Percentiles rank a stretch among this genome's conserved stretches.
phyloP scores from a whole-genome alignment of 305 asterid species.

The Solanum aculeatissimum region DNA sequence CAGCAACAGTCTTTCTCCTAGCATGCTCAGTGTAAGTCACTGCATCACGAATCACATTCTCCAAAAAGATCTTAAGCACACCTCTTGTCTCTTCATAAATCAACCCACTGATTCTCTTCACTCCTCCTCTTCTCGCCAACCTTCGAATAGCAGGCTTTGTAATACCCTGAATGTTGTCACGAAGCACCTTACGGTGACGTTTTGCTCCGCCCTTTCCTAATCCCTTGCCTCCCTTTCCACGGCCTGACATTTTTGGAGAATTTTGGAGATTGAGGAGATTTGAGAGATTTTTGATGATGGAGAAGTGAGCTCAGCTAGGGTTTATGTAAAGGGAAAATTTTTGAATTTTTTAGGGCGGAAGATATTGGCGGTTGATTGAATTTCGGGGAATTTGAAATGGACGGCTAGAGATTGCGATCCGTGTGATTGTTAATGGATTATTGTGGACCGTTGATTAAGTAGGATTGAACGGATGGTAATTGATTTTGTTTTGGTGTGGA shows the following conservation, averaged over 20 bases:
- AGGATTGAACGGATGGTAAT: background rate
- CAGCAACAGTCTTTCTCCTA: slow-evolving; percentile 21
- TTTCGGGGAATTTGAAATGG: background rate
- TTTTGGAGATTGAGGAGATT: background rate
- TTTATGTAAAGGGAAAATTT: background rate
- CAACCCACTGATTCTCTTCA: slow-evolving; percentile 21
- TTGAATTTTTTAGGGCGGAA: background rate
- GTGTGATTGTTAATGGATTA: background rate
- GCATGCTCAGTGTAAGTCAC: slow-evolving; percentile 26
- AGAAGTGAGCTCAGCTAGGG: background rate
- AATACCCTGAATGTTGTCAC: slow-evolving; percentile 25
- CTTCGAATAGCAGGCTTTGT: slow-evolving; percentile 23
- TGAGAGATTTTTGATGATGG: background rate
- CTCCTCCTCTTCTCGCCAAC: slow-evolving; percentile 22
- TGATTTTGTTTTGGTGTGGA: background rate
- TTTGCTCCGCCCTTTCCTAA: slow-evolving; percentile 30
- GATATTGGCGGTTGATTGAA: background rate
- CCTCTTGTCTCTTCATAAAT: slow-evolving; percentile 26
- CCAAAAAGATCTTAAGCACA: slow-evolving; percentile 17
- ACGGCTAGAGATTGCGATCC: background rate
- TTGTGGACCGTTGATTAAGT: background rate
- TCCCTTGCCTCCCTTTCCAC: slow-evolving; percentile 32
- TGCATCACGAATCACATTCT: slow-evolving; percentile 23
- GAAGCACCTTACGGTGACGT: slow-evolving; percentile 23
- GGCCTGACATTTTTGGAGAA: slow-evolving; percentile 7